Base-by-base conservation (phyloP, 2,329 filamentous ascomycete genomes). In the Aspergillus sp. region DNA sequence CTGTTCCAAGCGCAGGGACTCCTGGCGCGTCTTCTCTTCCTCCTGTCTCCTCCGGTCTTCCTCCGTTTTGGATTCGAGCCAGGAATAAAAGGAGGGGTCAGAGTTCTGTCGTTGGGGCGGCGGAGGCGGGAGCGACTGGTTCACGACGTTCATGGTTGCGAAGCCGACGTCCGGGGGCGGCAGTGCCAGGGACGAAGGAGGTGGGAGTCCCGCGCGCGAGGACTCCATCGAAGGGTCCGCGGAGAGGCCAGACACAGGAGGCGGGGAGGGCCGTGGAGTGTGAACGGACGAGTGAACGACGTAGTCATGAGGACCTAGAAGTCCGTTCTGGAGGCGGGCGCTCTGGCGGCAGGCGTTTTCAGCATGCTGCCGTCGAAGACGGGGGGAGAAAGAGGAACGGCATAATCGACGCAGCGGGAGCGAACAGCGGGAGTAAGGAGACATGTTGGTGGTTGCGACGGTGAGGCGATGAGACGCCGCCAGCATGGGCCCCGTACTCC, bases 1-100 rank as follows among this genome's bases (percentile, higher is more conserved):
- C 71, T 89, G 87, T 71, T 91, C 88, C 30, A 90, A 72, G 22
- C 84, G 84, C 41, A 89, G 72, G 30, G 76, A 75, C 69, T 90
- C 88, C 61, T 82, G 80, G 30, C 73, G 71, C 7, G 79, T 81
- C 63, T 80, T 86, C 70, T 90, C 87, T 70, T 90, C 87, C 70
- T 91, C 87, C 71, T 90, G 87, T 65, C 53, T 59, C 49, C 66
- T 65, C 36, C 69, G 67, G 64, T 91, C 88, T 65, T 91, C 88
- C 69, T 91, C 88, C 0, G 83, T 77, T 68, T 86, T 89, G 49
- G 87, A 84, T 50, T 81, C 73, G 19, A 90, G 74, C 87, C 87
- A 91, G 50, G 79, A 81, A 56, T 81, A 83, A 84, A 89, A 88
- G 2, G 84, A 81, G 35, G 90, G 87, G 63, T 89, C 86, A 32